Evolutionary conservation across 352 stramenopile genomes (phyloP), one percentile per base, ranked within the genome.

Genomic region (Phytophthora capsici): DNA sequence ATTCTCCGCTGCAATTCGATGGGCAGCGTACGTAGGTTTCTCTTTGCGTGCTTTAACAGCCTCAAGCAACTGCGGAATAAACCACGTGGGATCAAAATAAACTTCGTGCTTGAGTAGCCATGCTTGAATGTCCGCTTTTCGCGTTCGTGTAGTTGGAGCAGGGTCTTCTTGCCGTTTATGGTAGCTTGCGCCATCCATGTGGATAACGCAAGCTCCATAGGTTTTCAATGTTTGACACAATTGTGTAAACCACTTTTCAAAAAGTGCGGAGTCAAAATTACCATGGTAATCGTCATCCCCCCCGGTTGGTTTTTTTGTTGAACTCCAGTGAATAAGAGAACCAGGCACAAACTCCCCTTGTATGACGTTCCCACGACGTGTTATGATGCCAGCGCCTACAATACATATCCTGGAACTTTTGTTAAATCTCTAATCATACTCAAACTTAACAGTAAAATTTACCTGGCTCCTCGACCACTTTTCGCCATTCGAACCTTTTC

Each of bases 381-480:
- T 43, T 2, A 61, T 17, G 14, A 61, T 61, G 9, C 53, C 53
- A n/a, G 41, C 53, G 9, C 25, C 40, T 26, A 52, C 41, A 26
- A 46, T 61, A 22, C 53, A 61, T 28, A 36, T 48, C 8, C 53
- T 61, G 9, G n/a, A n/a, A n/a, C n/a, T n/a, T n/a, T n/a, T n/a
- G n/a, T n/a, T n/a, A n/a, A n/a, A n/a, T n/a, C n/a, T n/a, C n/a
- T n/a, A n/a, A n/a, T n/a, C n/a, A n/a, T n/a, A n/a, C n/a, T n/a
- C n/a, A n/a, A n/a, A n/a, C n/a, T n/a, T n/a, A n/a, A n/a, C n/a
- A n/a, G n/a, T n/a, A n/a, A n/a, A n/a, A n/a, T n/a, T n/a, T n/a
- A n/a, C n/a, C n/a, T n/a, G n/a, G 23, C 16, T 14, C 44, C 44
- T 19, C 44, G 30, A 2, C 32, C 55, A 20, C 55, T 63, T 36